These are phyloP conservation scores for Backusella morwellensis DNA, from an alignment of 192 early-diverging fungal genomes.

Conservation along the genomic window DNA sequence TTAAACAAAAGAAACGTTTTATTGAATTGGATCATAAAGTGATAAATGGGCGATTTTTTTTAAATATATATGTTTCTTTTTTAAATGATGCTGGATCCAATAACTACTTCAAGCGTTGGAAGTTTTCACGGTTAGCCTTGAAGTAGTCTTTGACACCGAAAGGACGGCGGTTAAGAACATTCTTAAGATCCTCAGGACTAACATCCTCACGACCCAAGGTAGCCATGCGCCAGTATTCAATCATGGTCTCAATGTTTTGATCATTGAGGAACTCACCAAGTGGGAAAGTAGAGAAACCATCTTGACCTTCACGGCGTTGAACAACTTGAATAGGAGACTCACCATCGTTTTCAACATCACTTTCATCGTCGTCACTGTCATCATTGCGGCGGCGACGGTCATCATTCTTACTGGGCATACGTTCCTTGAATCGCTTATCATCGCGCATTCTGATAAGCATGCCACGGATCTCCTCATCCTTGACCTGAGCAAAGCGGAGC, in stretches of 20 bases:
- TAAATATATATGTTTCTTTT: not conserved
- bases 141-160: slow-evolving; percentile 9
- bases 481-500: not conserved
- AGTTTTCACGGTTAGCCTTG: slow-evolving; percentile 20
- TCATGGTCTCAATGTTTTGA: slow-evolving; percentile 15
- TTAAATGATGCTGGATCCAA: not conserved
- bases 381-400: not conserved
- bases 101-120: slow-evolving; percentile 13
- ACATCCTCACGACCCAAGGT: slow-evolving; percentile 8
- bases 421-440: slow-evolving; percentile 18
- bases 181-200: slow-evolving; percentile 5
- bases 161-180: slow-evolving; percentile 13
- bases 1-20: not conserved
- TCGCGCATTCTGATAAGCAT: slow-evolving; percentile 12
- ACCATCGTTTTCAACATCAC: not conserved
- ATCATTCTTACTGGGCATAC: not conserved
- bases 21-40: not conserved
- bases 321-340: not conserved
- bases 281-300: slow-evolving; percentile 20
- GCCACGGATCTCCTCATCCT: not conserved
- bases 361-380: not conserved
- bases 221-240: slow-evolving; percentile 18
- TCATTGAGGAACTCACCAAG: slow-evolving; percentile 23
- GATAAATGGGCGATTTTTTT: not conserved
- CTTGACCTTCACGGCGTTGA: not conserved